Base-by-base conservation (phyloP, 768 basidiomycete genomes). In the Leucosporidium yakuticum region DNA sequence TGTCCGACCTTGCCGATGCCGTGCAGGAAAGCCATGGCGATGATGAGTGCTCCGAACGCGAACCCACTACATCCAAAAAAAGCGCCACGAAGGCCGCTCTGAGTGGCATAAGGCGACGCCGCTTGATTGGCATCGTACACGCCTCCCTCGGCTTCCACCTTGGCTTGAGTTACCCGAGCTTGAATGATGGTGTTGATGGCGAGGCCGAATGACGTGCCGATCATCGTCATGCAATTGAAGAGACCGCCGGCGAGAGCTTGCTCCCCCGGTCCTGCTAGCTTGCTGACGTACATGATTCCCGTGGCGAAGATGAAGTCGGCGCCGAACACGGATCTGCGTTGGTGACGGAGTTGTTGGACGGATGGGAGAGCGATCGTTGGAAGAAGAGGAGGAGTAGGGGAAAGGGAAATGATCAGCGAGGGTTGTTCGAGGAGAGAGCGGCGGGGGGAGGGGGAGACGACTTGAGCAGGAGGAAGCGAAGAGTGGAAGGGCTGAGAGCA, bases 181-280 rank as follows among this genome's bases (percentile, higher is more conserved):
- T 65, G 64, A 3, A 69, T 61, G 36, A 69, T 51, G 48, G 68
- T 69, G 59, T 49, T 49, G 62, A 68, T 61, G 6, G 67, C 67
- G 17, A 68, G 51, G 5, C 62, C 62, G 36, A 69, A 11, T 0
- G 54, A 60, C 4, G 62, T 55, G 2, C 68, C 68, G 31, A 69
- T 47, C 27, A 14, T 23, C 29, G 57, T 58, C 32, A 61, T 23
- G 54, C 61, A 57, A 55, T 69, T 65, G 68, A 69, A 69, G 23
- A 64, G 21, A 4, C 32, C 32, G 5, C 68, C 68, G 1, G 64
- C 63, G 14, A 69, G 60, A 0, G 64, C 68, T 23, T 69, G 68
- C 2, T 65, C 47, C 2, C 64, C 68, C 1, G 27, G 68, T 17
- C 64, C 64, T 1, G 64, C 68, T 4, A 69, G 44, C 4, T 58